Percentiles rank a stretch among this genome's conserved stretches.
These are phyloP conservation scores for Trichoderma sp. DNA, from an alignment of 2,329 filamentous ascomycete genomes.

Conservation along the genomic window DNA sequence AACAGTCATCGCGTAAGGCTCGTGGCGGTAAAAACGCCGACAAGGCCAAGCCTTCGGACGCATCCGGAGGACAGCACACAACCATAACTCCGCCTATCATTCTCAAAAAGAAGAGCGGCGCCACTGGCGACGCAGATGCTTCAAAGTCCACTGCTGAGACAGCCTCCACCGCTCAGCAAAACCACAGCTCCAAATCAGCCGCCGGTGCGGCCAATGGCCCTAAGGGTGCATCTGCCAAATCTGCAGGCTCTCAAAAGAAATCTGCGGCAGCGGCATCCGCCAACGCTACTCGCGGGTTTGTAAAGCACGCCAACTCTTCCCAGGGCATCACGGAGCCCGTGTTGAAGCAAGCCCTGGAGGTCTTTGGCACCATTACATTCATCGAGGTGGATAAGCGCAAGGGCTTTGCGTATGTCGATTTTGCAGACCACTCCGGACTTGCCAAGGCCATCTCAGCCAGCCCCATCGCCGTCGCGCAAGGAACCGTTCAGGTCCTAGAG, in stretches of 20 bases:
- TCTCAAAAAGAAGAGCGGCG: slow-evolving; percentile 41
- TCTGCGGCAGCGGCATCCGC: slow-evolving; percentile 26
- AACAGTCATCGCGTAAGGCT: slow-evolving; percentile 30
- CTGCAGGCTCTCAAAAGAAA: slow-evolving; percentile 34
- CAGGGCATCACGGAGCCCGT: slow-evolving; percentile 86
- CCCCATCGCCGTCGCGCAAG: slow-evolving; percentile 77
- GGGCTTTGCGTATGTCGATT: slow-evolving; percentile 91
- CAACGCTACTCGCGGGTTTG: slow-evolving; percentile 64
- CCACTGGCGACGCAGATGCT: slow-evolving; percentile 20
- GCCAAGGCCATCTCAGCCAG: slow-evolving; percentile 78
- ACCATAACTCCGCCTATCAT: slow-evolving; percentile 37
- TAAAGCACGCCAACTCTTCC: slow-evolving; percentile 82
- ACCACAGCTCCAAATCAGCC: slow-evolving; percentile 16
- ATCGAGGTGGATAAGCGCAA: slow-evolving; percentile 95
- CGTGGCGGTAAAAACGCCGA: slow-evolving; percentile 39
- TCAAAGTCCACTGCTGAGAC: slow-evolving; percentile 22
- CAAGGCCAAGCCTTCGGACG: slow-evolving; percentile 38
- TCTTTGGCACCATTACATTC: slow-evolving; percentile 70
- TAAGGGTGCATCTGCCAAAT: slow-evolving; percentile 28
- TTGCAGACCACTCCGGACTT: slow-evolving; percentile 68
- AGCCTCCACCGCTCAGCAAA: slow-evolving; percentile 11
- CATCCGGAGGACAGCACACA: slow-evolving; percentile 27
- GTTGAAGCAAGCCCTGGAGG: slow-evolving; percentile 69
- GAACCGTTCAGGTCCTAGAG: slow-evolving; percentile 82
- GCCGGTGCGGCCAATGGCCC: slow-evolving; percentile 17